Evolutionary conservation across 2,329 filamentous ascomycete species (phyloP).

Genomic region (Dothistroma pini): DNA sequence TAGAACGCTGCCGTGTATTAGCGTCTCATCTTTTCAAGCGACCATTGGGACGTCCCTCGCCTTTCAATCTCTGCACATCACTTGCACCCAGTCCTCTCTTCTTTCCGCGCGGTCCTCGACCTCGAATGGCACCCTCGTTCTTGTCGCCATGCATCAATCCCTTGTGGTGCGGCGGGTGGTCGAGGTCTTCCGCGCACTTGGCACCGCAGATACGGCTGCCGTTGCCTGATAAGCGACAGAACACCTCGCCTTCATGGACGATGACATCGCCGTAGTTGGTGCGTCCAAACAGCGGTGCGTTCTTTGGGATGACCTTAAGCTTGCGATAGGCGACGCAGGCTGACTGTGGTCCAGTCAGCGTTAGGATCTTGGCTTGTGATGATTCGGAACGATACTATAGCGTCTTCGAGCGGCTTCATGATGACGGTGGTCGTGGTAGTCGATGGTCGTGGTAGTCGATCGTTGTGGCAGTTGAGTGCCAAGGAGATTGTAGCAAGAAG

Average conservation of each 20-base stretch:
- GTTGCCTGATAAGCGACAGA: neutral
- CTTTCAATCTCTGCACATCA: neutral
- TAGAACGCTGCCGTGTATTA: neutral
- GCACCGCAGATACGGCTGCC: neutral
- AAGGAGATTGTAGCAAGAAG: neutral
- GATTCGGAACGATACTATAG: neutral
- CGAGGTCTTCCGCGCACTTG: neutral
- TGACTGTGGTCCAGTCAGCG: neutral
- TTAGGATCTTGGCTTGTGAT: neutral
- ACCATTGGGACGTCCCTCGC: neutral
- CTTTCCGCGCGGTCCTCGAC: neutral
- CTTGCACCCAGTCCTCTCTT: neutral
- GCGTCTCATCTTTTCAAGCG: neutral
- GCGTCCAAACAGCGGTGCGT: neutral
- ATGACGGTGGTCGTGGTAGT: neutral
- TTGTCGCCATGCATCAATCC: neutral
- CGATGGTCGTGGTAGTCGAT: neutral
- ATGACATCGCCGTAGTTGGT: neutral
- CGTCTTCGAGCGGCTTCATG: neutral
- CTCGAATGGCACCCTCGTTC: neutral
- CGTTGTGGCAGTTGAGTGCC: neutral
- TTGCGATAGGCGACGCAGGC: neutral
- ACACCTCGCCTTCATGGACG: slow-evolving; percentile 1
- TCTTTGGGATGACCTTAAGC: neutral
- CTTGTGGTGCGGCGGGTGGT: neutral